Percentiles rank a stretch among this genome's conserved stretches.
These are phyloP conservation scores for Nyssa sinensis DNA, from an alignment of 148 eudicot genomes.

Conservation along the genomic window DNA sequence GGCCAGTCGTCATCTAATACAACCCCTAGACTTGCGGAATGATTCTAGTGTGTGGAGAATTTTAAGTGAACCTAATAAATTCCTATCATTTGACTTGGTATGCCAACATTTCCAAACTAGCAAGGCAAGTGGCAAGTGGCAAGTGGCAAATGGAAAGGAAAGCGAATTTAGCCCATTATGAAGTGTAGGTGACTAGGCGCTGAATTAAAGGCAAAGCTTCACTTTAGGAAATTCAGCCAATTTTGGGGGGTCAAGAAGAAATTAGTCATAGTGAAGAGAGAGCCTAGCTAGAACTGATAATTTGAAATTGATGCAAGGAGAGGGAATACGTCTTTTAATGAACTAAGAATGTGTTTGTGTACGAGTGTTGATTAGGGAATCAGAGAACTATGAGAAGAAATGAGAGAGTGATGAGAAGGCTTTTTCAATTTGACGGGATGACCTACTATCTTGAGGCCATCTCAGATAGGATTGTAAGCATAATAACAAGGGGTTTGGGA, in stretches of 20 bases:
- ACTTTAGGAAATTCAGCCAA: neutral
- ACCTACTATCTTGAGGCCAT: too few relatives aligned
- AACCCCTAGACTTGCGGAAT: neutral
- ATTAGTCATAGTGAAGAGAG: neutral
- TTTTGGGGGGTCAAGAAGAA: too few relatives aligned
- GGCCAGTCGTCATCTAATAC: neutral
- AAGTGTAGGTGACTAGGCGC: neutral
- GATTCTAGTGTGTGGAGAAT: neutral
- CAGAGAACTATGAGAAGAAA: too few relatives aligned
- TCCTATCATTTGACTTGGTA: neutral
- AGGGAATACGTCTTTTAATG: too few relatives aligned
- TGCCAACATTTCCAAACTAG: neutral
- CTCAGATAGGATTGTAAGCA: too few relatives aligned
- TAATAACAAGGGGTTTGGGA: too few relatives aligned
- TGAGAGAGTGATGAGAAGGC: too few relatives aligned
- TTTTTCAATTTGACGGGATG: too few relatives aligned
- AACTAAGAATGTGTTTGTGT: too few relatives aligned
- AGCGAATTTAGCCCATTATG: neutral
- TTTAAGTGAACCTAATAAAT: neutral
- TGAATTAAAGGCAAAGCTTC: neutral
- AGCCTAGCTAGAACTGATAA: neutral
- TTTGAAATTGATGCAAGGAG: too few relatives aligned
- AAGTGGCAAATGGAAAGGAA: too few relatives aligned
- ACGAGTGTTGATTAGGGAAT: too few relatives aligned
- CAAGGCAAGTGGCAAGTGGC: neutral